phyloP scores from a whole-genome alignment of 2,329 filamentous ascomycete species.

The Ophiosphaerella korrae region DNA sequence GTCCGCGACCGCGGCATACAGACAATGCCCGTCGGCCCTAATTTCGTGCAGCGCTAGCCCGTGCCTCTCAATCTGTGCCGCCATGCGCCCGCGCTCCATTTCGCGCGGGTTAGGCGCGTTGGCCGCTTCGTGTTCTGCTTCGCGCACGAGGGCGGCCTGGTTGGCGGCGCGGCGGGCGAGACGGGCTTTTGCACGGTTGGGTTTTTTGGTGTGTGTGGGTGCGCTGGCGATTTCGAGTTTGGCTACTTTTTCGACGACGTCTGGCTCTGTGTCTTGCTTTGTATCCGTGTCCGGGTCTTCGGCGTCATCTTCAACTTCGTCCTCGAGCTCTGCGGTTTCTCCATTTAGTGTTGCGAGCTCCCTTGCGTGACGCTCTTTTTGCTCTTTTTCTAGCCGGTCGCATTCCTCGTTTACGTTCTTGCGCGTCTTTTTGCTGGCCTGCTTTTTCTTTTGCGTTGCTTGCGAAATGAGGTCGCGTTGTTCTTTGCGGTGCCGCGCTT shows the following conservation, averaged over 20 bases:
- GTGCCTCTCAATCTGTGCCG: constrained; percentile 65
- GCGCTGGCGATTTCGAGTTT: constrained; percentile 10
- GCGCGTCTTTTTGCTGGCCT: constrained; percentile 80
- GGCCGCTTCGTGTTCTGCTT: constrained; percentile 75
- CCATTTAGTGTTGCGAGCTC: constrained; percentile 54
- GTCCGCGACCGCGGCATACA: constrained; percentile 90
- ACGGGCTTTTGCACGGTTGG: constrained; percentile 89
- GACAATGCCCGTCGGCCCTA: constrained; percentile 87
- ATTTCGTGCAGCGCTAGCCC: constrained; percentile 78
- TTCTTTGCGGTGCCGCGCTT: constrained; percentile 84
- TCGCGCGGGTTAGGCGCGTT: constrained; percentile 47
- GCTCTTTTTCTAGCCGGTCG: constrained; percentile 60
- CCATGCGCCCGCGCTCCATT: constrained; percentile 63
- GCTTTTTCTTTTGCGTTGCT: constrained; percentile 95
- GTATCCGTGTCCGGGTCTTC: constrained; percentile 12
- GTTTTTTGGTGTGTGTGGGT: constrained; percentile 65
- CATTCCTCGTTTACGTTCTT: constrained; percentile 67
- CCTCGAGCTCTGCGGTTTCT: constrained; percentile 3
- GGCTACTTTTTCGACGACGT: constrained; percentile 11
- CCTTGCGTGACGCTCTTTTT: constrained; percentile 59
- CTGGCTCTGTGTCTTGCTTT: constrained; percentile 14
- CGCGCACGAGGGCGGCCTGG: constrained; percentile 69
- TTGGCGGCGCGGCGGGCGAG: constrained; percentile 88
- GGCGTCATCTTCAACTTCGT: constrained; percentile 8
- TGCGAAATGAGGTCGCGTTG: constrained; percentile 82